phyloP scores from a whole-genome alignment of 331 rosid genomes.

The Prunus yedoensis region DNA sequence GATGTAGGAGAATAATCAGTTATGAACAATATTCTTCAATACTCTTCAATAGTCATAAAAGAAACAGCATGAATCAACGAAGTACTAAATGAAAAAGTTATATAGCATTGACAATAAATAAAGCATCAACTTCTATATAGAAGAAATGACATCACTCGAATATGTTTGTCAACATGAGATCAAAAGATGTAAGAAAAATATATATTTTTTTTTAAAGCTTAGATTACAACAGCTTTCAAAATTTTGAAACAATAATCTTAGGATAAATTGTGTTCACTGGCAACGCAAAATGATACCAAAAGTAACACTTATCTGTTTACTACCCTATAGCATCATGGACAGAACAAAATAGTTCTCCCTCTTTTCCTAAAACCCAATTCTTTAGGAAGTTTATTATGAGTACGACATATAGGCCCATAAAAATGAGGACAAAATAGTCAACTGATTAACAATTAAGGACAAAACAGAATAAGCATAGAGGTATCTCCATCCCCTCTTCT shows the following conservation, averaged over 20 bases:
- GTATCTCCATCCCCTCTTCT: conserved; percentile 6
- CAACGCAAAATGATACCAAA: background rate
- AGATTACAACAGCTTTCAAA: background rate
- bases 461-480: background rate
- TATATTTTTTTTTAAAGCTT: too few relatives aligned
- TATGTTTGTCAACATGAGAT: background rate
- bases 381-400: background rate
- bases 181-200: background rate
- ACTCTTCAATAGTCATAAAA: conserved; percentile 1
- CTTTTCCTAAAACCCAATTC: background rate
- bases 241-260: background rate
- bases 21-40: conserved; percentile 9
- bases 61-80: background rate
- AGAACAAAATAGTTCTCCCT: background rate
- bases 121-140: background rate
- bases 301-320: background rate
- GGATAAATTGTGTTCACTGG: background rate
- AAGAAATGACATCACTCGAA: background rate
- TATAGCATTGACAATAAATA: background rate
- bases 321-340: background rate
- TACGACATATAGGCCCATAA: background rate
- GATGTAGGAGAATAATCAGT: conserved; percentile 31
- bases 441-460: background rate
- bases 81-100: background rate
- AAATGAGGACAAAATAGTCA: background rate